A percentile compares a stretch with the other conserved stretches of the same genome.
Conservation (phyloP, 371 early-diverging fungal genomes). For the Mortierella sp. region DNA sequence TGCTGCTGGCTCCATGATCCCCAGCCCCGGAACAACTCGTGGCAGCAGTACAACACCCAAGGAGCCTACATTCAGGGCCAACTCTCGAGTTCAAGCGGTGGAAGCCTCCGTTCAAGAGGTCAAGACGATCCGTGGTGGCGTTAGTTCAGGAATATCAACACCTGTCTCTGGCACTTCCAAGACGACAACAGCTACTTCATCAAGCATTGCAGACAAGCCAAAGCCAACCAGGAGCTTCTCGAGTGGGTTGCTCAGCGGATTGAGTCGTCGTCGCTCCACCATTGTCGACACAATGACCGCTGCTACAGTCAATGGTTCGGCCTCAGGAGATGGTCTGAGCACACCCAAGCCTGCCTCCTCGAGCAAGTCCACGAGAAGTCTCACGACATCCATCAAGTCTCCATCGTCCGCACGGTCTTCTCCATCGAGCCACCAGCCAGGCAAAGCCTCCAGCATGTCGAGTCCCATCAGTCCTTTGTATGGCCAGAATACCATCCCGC, state of each 20-base stretch:
- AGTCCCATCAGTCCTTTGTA: slow-evolving; percentile 11
- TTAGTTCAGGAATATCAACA: slow-evolving; percentile 1
- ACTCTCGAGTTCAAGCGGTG: slow-evolving; percentile 1
- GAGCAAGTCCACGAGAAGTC: slow-evolving; percentile 10
- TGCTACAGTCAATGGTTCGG: slow-evolving; percentile 1
- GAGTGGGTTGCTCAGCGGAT: slow-evolving; percentile 28
- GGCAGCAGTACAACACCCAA: slow-evolving; percentile 19
- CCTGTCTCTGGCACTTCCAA: slow-evolving; percentile 10
- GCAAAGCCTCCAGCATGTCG: slow-evolving; percentile 10
- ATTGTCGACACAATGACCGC: slow-evolving; percentile 18
- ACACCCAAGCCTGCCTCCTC: slow-evolving; percentile 21
- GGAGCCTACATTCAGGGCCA: slow-evolving; percentile 20
- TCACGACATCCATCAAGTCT: no score
- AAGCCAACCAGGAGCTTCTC: slow-evolving; percentile 43
- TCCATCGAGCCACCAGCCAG: slow-evolving; percentile 14
- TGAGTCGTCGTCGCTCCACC: slow-evolving; percentile 33
- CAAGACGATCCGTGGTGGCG: slow-evolving; percentile 41
- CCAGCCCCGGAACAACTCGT: slow-evolving; percentile 32
- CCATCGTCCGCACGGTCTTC: slow-evolving; percentile 20
- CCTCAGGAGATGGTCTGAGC: slow-evolving; percentile 14
- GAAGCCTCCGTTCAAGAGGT: slow-evolving; percentile 26
- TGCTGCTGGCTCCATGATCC: slow-evolving; percentile 38
- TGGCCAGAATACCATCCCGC: slow-evolving; percentile 3
- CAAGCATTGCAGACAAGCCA: slow-evolving; percentile 10
- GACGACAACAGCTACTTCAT: not conserved